Conservation (phyloP, 139 green algal genomes). For the Chlamydomonas eustigma region DNA sequence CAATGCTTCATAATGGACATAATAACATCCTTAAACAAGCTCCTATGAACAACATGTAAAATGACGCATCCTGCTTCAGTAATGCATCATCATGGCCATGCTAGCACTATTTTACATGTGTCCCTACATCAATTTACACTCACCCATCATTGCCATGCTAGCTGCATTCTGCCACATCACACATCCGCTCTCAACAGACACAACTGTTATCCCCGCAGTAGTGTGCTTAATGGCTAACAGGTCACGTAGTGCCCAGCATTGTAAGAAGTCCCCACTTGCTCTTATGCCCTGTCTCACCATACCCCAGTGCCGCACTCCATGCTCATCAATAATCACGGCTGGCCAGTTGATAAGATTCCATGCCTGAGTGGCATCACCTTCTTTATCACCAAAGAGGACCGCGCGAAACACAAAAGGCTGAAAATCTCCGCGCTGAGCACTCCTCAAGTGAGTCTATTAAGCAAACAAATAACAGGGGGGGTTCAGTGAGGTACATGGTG, state of each 20-base stretch:
- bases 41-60: not conserved
- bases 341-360: not conserved
- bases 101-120: too few relatives aligned
- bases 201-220: not conserved
- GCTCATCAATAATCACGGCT: not conserved
- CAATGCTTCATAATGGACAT: not conserved
- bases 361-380: not conserved
- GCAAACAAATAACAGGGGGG: not conserved
- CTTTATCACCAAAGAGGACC: not conserved
- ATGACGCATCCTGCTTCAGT: not conserved
- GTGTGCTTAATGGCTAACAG: not conserved
- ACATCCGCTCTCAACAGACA: not conserved
- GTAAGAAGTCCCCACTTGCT: not conserved
- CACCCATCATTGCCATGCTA: not conserved
- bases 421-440: not conserved
- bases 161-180: not conserved
- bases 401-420: not conserved
- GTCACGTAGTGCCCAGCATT: not conserved
- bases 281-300: not conserved
- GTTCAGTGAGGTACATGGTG: too few relatives aligned
- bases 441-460: too few relatives aligned
- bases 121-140: not conserved
- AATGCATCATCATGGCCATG: not conserved
- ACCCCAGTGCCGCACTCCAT: not conserved
- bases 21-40: not conserved